These are phyloP conservation scores for Forsythia viridissima DNA, from an alignment of 257 asterid species.

Conservation along the genomic window DNA sequence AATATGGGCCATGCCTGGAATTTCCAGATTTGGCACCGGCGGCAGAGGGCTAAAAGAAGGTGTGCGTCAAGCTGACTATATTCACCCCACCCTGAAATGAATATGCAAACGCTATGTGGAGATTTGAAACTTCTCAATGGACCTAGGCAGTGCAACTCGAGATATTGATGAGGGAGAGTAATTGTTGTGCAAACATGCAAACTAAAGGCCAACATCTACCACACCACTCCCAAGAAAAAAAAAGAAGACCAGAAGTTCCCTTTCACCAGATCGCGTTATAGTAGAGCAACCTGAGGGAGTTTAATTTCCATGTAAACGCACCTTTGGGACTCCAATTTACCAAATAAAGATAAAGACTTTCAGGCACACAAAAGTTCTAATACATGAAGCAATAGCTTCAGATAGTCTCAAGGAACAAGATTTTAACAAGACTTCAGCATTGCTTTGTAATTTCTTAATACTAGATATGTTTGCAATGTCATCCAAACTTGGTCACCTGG, in stretches of 20 bases:
- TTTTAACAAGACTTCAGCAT: too few relatives aligned
- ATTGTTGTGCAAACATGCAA: neutral
- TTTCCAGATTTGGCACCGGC: neutral
- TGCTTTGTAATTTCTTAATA: too few relatives aligned
- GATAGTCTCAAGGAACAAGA: too few relatives aligned
- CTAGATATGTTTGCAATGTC: too few relatives aligned
- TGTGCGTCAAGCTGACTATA: neutral
- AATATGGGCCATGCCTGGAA: neutral
- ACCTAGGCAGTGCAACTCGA: neutral
- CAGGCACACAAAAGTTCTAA: neutral
- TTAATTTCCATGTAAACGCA: neutral
- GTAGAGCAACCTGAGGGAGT: neutral
- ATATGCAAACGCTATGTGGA: neutral
- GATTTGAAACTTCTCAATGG: neutral
- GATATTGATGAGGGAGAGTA: neutral
- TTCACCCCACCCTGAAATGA: neutral
- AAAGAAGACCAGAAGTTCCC: neutral
- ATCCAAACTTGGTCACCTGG: too few relatives aligned
- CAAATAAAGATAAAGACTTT: neutral
- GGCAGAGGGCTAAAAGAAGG: neutral
- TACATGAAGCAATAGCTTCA: neutral
- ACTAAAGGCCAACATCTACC: neutral
- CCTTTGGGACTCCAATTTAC: neutral
- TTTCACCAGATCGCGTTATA: neutral
- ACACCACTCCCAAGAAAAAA: neutral